Evolutionary conservation across 495 filamentous ascomycete genomes (phyloP).

Genomic region (Immersiella caudata): DNA sequence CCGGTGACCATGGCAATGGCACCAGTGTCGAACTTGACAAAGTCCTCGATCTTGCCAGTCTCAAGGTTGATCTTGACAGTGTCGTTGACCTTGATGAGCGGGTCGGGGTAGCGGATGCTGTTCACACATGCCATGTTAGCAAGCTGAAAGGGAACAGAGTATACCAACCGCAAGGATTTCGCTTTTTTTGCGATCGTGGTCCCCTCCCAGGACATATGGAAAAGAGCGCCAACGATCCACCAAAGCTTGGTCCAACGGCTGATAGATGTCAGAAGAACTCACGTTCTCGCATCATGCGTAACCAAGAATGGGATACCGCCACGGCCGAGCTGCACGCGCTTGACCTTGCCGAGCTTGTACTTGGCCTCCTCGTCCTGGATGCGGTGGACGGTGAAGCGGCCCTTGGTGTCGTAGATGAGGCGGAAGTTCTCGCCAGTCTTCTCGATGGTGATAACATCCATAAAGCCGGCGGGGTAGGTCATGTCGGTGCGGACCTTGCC

Average conservation of each 20-base stretch:
- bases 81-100: constrained; percentile 98
- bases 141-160: constrained; percentile 34
- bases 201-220: constrained; percentile 16
- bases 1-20: constrained; percentile 96
- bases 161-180: constrained; percentile 52
- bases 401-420: constrained; percentile 99
- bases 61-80: constrained; percentile 98
- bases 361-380: constrained; percentile 96
- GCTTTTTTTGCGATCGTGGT: constrained; percentile 25
- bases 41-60: constrained; percentile 95
- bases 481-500: constrained; percentile 98
- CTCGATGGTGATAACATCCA: constrained; percentile 99
- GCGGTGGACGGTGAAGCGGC: constrained; percentile 99
- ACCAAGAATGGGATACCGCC: constrained; percentile 99
- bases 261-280: constrained; percentile 92
- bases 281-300: constrained; percentile 99
- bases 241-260: constrained; percentile 99
- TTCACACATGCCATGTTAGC: constrained; percentile 43
- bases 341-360: constrained; percentile 99
- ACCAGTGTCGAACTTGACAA: constrained; percentile 96
- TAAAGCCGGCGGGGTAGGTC: constrained; percentile 97
- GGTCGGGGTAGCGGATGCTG: constrained; percentile 99
- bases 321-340: constrained; percentile 97
- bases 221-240: constrained; percentile 56
- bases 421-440: constrained; percentile 99